Percentiles rank a stretch among this genome's conserved stretches.
These are phyloP conservation scores for Diacronema lutheri DNA, from an alignment of 78 protist species.

Conservation along the genomic window DNA sequence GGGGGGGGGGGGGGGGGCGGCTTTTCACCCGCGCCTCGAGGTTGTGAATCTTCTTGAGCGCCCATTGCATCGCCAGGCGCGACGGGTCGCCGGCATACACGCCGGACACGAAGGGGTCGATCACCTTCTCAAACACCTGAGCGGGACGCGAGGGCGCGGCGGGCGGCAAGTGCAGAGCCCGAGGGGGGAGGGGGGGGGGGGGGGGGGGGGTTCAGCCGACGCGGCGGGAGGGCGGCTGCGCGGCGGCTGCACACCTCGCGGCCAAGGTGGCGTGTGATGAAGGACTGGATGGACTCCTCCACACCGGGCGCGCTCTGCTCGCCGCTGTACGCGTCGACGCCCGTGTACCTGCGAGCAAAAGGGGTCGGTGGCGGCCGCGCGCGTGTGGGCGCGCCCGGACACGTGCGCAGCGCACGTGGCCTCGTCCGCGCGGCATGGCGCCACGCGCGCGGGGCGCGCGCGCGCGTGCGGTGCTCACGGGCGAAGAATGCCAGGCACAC, in stretches of 20 bases:
- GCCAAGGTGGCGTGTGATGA: slow-evolving; percentile 32
- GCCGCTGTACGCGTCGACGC: no score
- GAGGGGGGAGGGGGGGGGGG: not conserved
- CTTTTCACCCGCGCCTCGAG: not conserved
- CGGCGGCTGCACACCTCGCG: slow-evolving; percentile 4
- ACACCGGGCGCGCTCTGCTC: no score
- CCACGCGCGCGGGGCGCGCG: no score
- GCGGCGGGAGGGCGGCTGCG: not conserved
- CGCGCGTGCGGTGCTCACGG: no score
- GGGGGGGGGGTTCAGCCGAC: no score
- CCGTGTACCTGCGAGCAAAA: no score
- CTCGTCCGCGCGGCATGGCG: no score
- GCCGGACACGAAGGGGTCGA: slow-evolving; percentile 51
- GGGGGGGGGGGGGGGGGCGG: slow-evolving; percentile 24
- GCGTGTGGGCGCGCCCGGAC: no score
- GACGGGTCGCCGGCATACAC: slow-evolving; percentile 47
- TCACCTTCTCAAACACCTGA: not conserved
- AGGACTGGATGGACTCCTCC: slow-evolving; percentile 37
- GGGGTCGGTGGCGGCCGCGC: no score
- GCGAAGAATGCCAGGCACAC: no score
- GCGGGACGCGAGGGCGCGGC: not conserved
- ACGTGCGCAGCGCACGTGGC: no score
- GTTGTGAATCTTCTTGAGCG: slow-evolving; percentile 21
- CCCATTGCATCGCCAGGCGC: not conserved
- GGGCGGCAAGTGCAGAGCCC: not conserved